phyloP scores from a whole-genome alignment of 192 early-diverging fungal genomes.

The Rhizoclosmatium globosum region DNA sequence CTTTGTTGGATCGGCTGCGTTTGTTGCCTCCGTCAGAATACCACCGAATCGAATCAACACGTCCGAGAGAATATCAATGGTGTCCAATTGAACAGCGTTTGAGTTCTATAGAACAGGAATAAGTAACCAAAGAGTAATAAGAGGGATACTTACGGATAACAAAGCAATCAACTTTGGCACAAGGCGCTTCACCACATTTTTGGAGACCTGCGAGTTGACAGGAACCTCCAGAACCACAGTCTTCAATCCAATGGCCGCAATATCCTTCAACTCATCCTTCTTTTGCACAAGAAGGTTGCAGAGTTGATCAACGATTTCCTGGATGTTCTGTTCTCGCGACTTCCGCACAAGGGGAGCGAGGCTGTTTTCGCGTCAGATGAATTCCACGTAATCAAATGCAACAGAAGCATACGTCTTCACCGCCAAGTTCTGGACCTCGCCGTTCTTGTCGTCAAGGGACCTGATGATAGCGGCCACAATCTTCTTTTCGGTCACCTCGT shows the following conservation, averaged over 20 bases:
- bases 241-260: conserved; percentile 86
- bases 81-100: conserved; percentile 61
- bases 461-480: conserved; percentile 60
- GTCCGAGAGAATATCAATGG: conserved; percentile 79
- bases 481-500: conserved; percentile 63
- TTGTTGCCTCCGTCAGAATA: conserved; percentile 51
- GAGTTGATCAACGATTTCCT: conserved; percentile 75
- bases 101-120: conserved; percentile 31
- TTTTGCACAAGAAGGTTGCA: conserved; percentile 66
- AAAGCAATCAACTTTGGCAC: conserved; percentile 73
- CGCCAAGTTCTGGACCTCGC: conserved; percentile 85
- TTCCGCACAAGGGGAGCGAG: conserved; percentile 81
- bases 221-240: conserved; percentile 81
- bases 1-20: not conserved
- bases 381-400: no score
- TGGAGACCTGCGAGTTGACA: conserved; percentile 52
- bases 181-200: conserved; percentile 66
- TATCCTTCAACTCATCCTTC: conserved; percentile 77
- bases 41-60: conserved; percentile 75
- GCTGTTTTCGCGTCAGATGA: conserved; percentile 45
- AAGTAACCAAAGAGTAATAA: not conserved
- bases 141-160: conserved; percentile 60
- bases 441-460: conserved; percentile 81
- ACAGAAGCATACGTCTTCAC: conserved; percentile 69
- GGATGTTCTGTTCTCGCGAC: conserved; percentile 70